Evolutionary conservation across 2,329 filamentous ascomycete species (phyloP).

Genomic region (Microsporum audouinii): DNA sequence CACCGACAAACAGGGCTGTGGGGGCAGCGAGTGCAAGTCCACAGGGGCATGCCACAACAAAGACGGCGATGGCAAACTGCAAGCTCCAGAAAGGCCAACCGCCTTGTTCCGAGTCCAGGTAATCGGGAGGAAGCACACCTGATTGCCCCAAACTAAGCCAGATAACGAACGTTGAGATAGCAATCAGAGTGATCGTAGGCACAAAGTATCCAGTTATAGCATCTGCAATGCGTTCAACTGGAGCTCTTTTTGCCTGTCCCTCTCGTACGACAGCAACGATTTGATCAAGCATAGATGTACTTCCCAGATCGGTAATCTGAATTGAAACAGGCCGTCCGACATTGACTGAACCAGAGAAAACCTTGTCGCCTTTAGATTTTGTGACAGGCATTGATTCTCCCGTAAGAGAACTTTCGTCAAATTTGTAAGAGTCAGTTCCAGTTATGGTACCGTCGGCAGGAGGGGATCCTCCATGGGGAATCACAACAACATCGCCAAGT

Average conservation of each 20-base stretch:
- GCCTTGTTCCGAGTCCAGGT: slow-evolving; percentile 39
- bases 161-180: slow-evolving; percentile 37
- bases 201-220: slow-evolving; percentile 40
- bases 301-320: slow-evolving; percentile 34
- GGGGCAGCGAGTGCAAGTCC: slow-evolving; percentile 75
- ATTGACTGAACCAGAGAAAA: slow-evolving; percentile 40
- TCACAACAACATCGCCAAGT: slow-evolving; percentile 59
- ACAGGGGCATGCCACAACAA: slow-evolving; percentile 77
- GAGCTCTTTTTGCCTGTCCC: slow-evolving; percentile 39
- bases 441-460: slow-evolving; percentile 64
- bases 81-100: slow-evolving; percentile 45
- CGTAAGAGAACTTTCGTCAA: slow-evolving; percentile 86
- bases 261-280: slow-evolving; percentile 40
- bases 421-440: slow-evolving; percentile 48
- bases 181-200: slow-evolving; percentile 38
- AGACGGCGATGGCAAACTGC: slow-evolving; percentile 66
- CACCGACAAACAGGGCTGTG: slow-evolving; percentile 74
- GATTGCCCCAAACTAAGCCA: slow-evolving; percentile 38
- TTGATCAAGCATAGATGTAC: slow-evolving; percentile 40
- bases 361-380: slow-evolving; percentile 32
- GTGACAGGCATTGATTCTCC: slow-evolving; percentile 39
- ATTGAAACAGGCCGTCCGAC: slow-evolving; percentile 36
- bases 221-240: slow-evolving; percentile 39
- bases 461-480: slow-evolving; percentile 70
- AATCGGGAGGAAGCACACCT: slow-evolving; percentile 37